phyloP scores from a whole-genome alignment of 2,329 filamentous ascomycete genomes.

The Penicillium sp. region DNA sequence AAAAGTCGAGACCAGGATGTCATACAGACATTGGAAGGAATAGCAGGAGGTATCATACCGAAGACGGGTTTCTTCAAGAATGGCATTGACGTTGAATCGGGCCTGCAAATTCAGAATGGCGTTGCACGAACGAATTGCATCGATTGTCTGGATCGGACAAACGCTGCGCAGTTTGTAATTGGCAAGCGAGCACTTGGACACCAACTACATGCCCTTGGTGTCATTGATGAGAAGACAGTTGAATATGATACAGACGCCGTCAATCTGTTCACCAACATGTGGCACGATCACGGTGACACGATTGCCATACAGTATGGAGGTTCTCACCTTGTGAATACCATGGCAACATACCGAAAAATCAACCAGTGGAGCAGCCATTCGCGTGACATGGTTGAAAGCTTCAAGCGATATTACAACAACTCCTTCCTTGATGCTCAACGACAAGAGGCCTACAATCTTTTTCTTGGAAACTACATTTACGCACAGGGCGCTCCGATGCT shows the following conservation, averaged over 20 bases:
- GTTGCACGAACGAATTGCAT: conserved; percentile 97
- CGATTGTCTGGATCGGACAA: conserved; percentile 94
- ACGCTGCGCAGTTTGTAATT: conserved; percentile 97
- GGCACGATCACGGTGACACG: conserved; percentile 95
- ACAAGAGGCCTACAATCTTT: conserved; percentile 97
- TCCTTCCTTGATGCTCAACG: conserved; percentile 97
- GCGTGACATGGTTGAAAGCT: conserved; percentile 97
- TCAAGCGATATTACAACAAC: conserved; percentile 99
- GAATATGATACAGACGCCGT: conserved; percentile 95
- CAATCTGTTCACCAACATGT: conserved; percentile 97
- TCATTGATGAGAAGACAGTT: conserved; percentile 76
- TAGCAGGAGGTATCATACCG: conserved; percentile 83
- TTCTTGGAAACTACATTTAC: conserved; percentile 94
- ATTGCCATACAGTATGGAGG: conserved; percentile 98
- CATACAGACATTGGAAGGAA: conserved; percentile 85
- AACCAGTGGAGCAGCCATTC: conserved; percentile 99
- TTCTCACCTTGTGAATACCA: conserved; percentile 96
- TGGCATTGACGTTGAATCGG: conserved; percentile 70
- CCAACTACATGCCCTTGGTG: conserved; percentile 87
- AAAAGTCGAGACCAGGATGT: conserved; percentile 93
- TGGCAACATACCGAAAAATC: conserved; percentile 98
- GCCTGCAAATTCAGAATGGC: conserved; percentile 80
- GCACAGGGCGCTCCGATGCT: conserved; percentile 87
- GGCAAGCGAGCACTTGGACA: conserved; percentile 91
- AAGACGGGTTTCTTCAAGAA: conserved; percentile 96